These are phyloP conservation scores for Lophiostoma macrostomum DNA, from an alignment of 495 filamentous ascomycete genomes.

Conservation along the genomic window DNA sequence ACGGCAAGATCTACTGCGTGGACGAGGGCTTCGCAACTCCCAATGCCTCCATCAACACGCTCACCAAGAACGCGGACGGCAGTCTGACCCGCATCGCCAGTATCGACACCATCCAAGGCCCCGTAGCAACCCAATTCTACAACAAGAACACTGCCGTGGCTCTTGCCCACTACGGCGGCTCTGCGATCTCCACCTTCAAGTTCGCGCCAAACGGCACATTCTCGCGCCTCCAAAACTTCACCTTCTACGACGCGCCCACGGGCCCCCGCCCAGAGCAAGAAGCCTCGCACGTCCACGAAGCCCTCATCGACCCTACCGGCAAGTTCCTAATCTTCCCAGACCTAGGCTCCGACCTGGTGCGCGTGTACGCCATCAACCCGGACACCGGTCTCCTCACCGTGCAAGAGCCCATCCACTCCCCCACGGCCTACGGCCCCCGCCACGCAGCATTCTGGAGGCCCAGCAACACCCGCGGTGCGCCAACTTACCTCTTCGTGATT, in stretches of 20 bases:
- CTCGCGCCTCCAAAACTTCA: conserved; percentile 31
- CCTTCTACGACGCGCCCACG: conserved; percentile 29
- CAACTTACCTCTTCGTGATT: conserved; percentile 35
- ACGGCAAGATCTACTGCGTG: conserved; percentile 35
- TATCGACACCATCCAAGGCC: conserved; percentile 34
- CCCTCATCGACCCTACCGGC: conserved; percentile 42
- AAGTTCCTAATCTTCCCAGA: conserved; percentile 43
- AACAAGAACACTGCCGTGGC: conserved; percentile 37
- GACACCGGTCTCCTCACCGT: conserved; percentile 26
- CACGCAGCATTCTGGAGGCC: conserved; percentile 42
- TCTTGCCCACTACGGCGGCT: conserved; percentile 38
- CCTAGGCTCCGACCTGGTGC: conserved; percentile 40
- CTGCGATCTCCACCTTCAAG: conserved; percentile 18
- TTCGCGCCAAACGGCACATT: conserved; percentile 10
- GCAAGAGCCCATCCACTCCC: conserved; percentile 23
- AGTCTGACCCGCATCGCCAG: conserved; percentile 30
- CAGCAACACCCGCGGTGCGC: neutral
- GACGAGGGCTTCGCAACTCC: conserved; percentile 37
- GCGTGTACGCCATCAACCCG: conserved; percentile 35
- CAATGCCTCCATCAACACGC: conserved; percentile 40
- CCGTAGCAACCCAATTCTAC: conserved; percentile 38
- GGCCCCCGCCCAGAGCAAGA: conserved; percentile 35
- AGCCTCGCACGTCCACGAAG: conserved; percentile 39
- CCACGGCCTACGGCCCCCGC: conserved; percentile 37
- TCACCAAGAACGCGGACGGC: conserved; percentile 33